phyloP scores from a whole-genome alignment of 2,329 filamentous ascomycete genomes.

The Phialophora chinensis region DNA sequence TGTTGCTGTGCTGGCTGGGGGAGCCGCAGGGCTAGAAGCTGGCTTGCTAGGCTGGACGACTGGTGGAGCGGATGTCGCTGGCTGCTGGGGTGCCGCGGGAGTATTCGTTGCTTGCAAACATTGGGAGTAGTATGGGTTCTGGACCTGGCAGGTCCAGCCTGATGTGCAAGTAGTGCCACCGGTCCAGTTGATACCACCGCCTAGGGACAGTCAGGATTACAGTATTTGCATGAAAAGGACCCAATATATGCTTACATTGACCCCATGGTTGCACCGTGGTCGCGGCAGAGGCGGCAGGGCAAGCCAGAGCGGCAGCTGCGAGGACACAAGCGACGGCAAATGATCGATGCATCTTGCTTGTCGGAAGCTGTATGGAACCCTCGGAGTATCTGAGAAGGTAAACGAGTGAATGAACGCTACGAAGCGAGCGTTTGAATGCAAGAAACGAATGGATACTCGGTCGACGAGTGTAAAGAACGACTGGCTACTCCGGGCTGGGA shows the following conservation, averaged over 20 bases:
- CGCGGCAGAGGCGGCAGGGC: constrained; percentile 13
- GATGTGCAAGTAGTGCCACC: constrained; percentile 45
- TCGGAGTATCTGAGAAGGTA: not conserved
- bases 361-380: not conserved
- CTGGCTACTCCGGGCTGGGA: constrained; percentile 19
- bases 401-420: constrained; percentile 11
- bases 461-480: constrained; percentile 34
- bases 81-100: constrained; percentile 5
- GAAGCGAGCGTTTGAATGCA: constrained; percentile 13
- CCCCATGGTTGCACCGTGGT: constrained; percentile 26
- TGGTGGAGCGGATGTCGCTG: constrained; percentile 12
- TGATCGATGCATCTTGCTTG: constrained; percentile 27
- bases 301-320: constrained; percentile 24
- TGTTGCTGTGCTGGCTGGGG: constrained; percentile 16
- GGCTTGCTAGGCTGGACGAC: constrained; percentile 3
- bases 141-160: constrained; percentile 44
- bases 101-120: constrained; percentile 40
- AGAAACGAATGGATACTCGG: constrained; percentile 31
- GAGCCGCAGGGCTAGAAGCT: constrained; percentile 6
- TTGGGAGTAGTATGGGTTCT: constrained; percentile 49
- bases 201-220: constrained; percentile 14
- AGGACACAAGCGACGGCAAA: constrained; percentile 19
- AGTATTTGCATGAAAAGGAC: not conserved
- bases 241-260: constrained; percentile 29
- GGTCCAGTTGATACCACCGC: constrained; percentile 46